Evolutionary conservation across 1,284 basidiomycete genomes (phyloP), one percentile per base, ranked within the genome.

Genomic region (Lignosus rhinocerotis): DNA sequence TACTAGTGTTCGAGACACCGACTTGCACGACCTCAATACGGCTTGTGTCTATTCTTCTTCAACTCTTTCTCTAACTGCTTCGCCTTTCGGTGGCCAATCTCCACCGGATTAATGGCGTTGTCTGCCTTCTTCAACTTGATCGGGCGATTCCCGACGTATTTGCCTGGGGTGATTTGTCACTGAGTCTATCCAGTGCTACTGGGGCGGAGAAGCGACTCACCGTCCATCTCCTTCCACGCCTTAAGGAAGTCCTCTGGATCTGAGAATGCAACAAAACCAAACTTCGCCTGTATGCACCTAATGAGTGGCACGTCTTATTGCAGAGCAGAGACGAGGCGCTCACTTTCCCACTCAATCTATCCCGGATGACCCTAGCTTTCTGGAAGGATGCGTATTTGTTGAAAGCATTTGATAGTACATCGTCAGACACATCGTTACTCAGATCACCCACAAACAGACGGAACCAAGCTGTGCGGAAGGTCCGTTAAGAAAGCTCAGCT

Each of bases 141-240:
- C 19, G 95, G 95, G 60, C 95, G 84, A 71, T 96, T 97, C 41
- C 95, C 95, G 53, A 98, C 94, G 73, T 98, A 98, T 79, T 98
- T 97, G 65, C 94, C 94, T 96, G 65, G 19, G 61, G 25, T 25
- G 7, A 64, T 42, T 44, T 30, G 51, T 53, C 39, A 42, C 19
- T 19, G 17, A 43, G 19, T 17, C 41, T 21, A 10, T 19, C 3
- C 41, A 60, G 52, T 21, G 57, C 41, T 19, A 56, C 39, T 49
- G 32, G 42, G 11, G 21, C 25, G 16, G 45, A 4, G 9, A 10
- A 2, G 3, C 21, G 14, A 70, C 89, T 55, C 68, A 91, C 96
- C 96, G 74, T 99, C 94, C 94, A 98, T 98, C 74, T 99, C 94
- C 72, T 99, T 99, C 97, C 97, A 99, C 7, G 97, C 97, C 67